Evolutionary conservation across 1,284 basidiomycete species (phyloP), one percentile per base, ranked within the genome.

Genomic region (Leccinum ponderosum): DNA sequence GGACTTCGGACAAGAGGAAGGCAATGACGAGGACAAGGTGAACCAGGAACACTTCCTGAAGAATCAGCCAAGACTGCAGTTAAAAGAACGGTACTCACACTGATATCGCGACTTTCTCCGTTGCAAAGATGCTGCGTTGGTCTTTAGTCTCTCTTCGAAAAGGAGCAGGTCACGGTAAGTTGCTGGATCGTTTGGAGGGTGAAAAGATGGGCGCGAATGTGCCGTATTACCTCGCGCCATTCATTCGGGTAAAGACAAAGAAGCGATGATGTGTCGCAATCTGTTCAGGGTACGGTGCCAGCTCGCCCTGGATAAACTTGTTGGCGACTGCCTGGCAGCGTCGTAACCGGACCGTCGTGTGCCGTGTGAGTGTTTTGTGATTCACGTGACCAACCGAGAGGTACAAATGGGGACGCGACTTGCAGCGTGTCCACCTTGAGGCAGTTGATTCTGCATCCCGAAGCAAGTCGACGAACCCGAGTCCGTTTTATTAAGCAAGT

Each of bases 121-220:
- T 70, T 92, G 88, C 17, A 98, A 80, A 63, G 85, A 86, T 9
- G 90, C 85, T 3, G 94, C 94, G 74, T 94, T 98, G 56, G 91
- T 92, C 78, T 98, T 98, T 58, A 99, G 85, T 15, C 97, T 83
- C 76, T 99, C 96, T 77, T 99, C 97, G 66, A 99, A 98, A 56
- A 95, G 80, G 42, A 98, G 83, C 29, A 99, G 80, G 75, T 99
- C 97, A 53, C 92, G 83, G 74, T 93, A 95, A 0, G 94, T 95
- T 15, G 87, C 81, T 54, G 83, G 76, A 63, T 77, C 76, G 67
- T 75, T 80, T 51, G 79, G 75, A 39, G 79, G 76, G 54, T 78
- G 74, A 54, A 73, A 73, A 1, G 66, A 71, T 17, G 65, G 63
- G 33, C 63, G 70, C 20, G 57, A 25, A 31, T 64, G 63, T 63